Conservation (phyloP, 2,329 filamentous ascomycete species). For the Daldinia sp. region DNA sequence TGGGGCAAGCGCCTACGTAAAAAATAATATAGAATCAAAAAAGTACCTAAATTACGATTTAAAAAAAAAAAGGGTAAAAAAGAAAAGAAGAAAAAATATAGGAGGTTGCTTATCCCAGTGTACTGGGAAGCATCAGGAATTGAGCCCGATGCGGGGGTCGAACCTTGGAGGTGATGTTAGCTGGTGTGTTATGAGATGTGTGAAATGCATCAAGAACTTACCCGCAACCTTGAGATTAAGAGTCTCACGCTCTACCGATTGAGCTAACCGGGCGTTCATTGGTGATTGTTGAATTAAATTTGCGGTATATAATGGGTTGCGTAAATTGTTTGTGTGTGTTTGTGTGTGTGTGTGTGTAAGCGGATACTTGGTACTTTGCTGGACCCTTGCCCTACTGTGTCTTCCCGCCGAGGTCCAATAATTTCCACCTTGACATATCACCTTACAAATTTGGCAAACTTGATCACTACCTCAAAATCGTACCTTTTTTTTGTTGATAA, state of each 20-base stretch:
- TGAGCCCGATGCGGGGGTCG: conserved; percentile 64
- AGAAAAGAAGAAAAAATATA: conserved; percentile 31
- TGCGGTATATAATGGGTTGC: conserved; percentile 12
- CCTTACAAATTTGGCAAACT: not conserved
- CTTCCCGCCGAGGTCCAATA: not conserved
- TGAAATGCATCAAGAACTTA: not conserved
- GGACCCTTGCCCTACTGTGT: conserved; percentile 7
- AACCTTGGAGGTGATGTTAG: conserved; percentile 40
- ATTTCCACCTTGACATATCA: not conserved
- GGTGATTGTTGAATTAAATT: not conserved
- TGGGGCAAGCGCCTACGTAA: not conserved
- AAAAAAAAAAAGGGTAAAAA: conserved; percentile 16
- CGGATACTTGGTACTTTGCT: conserved; percentile 21
- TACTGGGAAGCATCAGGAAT: conserved; percentile 54
- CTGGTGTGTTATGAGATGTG: not conserved
- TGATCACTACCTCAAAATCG: not conserved
- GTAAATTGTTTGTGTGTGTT: not conserved
- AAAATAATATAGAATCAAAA: not conserved
- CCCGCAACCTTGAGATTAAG: conserved; percentile 61
- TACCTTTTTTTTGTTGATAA: not conserved
- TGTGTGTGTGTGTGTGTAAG: not conserved
- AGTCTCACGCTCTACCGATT: conserved; percentile 81
- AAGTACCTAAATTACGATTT: too few species aligned
- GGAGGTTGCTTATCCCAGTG: conserved; percentile 30
- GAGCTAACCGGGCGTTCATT: conserved; percentile 67